Percentiles rank a stretch among this genome's conserved stretches.
Conservation (phyloP, 805 yeast genomes). For the Lipomyces orientalis region DNA sequence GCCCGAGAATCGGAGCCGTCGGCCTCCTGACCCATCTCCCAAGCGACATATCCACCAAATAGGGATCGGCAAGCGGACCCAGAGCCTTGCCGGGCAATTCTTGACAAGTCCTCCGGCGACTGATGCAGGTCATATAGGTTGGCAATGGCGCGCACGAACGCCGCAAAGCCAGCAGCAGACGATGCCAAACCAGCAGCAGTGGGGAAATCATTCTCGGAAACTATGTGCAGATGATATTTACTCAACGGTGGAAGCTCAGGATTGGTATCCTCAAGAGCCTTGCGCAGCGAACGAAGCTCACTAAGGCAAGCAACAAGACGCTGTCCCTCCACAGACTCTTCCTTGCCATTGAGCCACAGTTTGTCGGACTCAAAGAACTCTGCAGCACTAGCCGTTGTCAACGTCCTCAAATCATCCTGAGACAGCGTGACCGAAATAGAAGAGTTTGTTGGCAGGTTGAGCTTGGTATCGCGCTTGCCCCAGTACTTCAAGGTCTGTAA, state of each 20-base stretch:
- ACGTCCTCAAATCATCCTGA: conserved; percentile 87
- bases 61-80: conserved; percentile 98
- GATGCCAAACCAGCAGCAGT: conserved; percentile 99
- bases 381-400: conserved; percentile 84
- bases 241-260: conserved; percentile 61
- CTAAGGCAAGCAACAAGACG: conserved; percentile 65
- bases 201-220: conserved; percentile 95
- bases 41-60: conserved; percentile 97
- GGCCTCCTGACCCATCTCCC: conserved; percentile 87
- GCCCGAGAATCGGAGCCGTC: conserved; percentile 96
- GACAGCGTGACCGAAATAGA: conserved; percentile 93
- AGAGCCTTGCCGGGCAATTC: conserved; percentile 96
- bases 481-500: conserved; percentile 87
- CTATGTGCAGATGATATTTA: conserved; percentile 72
- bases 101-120: conserved; percentile 80
- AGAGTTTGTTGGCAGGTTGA: conserved; percentile 94
- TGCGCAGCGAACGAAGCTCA: conserved; percentile 74
- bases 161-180: conserved; percentile 98
- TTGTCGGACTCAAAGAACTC: conserved; percentile 63
- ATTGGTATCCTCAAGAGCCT: conserved; percentile 62
- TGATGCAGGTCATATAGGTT: conserved; percentile 84
- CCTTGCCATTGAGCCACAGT: conserved; percentile 84
- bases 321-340: conserved; percentile 68
- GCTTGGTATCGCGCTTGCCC: conserved; percentile 92
- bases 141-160: conserved; percentile 88